Evolutionary conservation across 2,329 filamentous ascomycete genomes (phyloP).

Genomic region (Fusarium tuaranense): DNA sequence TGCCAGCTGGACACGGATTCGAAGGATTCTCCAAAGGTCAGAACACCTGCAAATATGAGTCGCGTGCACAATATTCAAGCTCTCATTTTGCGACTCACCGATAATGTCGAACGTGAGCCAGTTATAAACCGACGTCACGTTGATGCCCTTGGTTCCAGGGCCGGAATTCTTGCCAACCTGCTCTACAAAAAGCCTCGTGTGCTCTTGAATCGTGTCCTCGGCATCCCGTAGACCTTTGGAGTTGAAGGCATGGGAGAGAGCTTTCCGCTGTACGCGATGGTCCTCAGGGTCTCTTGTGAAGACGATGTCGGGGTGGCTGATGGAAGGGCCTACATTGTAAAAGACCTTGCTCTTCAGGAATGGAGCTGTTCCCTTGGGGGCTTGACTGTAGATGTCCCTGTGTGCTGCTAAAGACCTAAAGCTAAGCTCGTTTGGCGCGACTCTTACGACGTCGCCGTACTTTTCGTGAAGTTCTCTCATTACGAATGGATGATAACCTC

Average conservation of each 20-base stretch:
- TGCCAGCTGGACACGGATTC: constrained; percentile 10
- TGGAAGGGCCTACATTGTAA: constrained; percentile 6
- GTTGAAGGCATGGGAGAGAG: constrained; percentile 28
- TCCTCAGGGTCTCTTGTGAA: constrained; percentile 14
- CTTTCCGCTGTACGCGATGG: constrained; percentile 13
- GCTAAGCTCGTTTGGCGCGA: constrained; percentile 30
- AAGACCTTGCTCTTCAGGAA: constrained; percentile 25
- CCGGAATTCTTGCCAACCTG: constrained; percentile 3
- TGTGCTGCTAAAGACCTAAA: constrained; percentile 22
- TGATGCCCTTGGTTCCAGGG: background rate
- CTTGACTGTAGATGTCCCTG: constrained; percentile 36
- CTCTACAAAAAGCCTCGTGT: constrained; percentile 3
- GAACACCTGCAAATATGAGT: background rate
- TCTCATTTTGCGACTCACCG: background rate
- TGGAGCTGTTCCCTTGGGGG: background rate
- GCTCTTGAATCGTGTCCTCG: constrained; percentile 9
- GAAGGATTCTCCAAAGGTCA: constrained; percentile 31
- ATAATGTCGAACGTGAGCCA: constrained; percentile 31
- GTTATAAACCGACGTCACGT: constrained; percentile 19
- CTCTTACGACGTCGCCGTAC: constrained; percentile 37
- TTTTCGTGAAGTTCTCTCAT: constrained; percentile 14
- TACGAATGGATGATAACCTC: background rate
- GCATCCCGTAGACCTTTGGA: constrained; percentile 12
- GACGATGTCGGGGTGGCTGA: constrained; percentile 4
- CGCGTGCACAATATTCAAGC: background rate